These are phyloP conservation scores for Globisporangium megalacanthum DNA, from an alignment of 352 stramenopile species.

Conservation along the genomic window DNA sequence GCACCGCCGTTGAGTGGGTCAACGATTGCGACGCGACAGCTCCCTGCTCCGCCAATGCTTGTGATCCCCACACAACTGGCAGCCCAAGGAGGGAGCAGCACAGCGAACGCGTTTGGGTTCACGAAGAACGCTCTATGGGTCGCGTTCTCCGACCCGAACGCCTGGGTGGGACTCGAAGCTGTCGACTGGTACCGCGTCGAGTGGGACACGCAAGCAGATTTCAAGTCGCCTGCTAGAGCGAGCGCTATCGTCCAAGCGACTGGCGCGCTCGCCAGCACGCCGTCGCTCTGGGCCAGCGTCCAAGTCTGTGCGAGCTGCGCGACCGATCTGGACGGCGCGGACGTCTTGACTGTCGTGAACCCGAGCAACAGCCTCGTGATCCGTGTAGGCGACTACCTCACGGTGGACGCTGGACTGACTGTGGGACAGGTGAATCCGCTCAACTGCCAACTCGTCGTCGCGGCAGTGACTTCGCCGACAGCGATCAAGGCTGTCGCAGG, in stretches of 20 bases:
- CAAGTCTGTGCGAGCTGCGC: constrained; percentile 51
- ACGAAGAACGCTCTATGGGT: constrained; percentile 54
- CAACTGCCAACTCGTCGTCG: constrained; percentile 53
- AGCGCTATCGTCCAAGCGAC: constrained; percentile 23
- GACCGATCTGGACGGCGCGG: constrained; percentile 18
- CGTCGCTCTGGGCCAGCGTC: constrained; percentile 34
- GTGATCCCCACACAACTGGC: constrained; percentile 44
- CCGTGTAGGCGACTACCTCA: constrained; percentile 37
- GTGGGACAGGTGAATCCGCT: constrained; percentile 14
- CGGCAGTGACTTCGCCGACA: constrained; percentile 17
- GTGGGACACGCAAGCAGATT: constrained; percentile 77
- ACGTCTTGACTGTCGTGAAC: constrained; percentile 26
- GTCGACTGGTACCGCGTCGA: constrained; percentile 90
- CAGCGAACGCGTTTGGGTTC: constrained; percentile 55
- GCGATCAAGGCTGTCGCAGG: constrained; percentile 28
- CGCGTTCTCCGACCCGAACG: constrained; percentile 56
- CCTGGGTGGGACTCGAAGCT: constrained; percentile 65
- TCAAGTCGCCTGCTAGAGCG: constrained; percentile 37
- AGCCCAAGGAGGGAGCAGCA: constrained; percentile 14
- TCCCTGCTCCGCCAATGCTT: constrained; percentile 43
- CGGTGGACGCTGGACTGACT: constrained; percentile 26
- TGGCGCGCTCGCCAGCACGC: constrained; percentile 12
- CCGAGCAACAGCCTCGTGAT: constrained; percentile 20
- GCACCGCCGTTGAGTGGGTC: constrained; percentile 12
- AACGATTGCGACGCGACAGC: constrained; percentile 49